Evolutionary conservation across 2,329 filamentous ascomycete genomes (phyloP).

Genomic region (Fusarium sp.): DNA sequence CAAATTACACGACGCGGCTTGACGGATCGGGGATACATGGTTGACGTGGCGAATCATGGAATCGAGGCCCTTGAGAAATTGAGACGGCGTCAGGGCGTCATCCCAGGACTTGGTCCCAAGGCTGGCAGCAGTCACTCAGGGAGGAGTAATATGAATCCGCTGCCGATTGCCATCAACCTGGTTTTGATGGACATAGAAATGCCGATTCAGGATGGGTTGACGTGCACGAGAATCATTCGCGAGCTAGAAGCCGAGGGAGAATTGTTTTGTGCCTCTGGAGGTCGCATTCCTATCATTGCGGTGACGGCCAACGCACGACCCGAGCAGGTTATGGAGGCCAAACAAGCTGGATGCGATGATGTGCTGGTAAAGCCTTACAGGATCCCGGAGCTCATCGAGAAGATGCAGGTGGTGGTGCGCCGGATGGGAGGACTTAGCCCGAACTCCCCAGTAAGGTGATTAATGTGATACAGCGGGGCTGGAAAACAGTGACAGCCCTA

Average conservation of each 20-base stretch:
- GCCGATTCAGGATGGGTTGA: conserved; percentile 80
- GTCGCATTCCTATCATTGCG: conserved; percentile 73
- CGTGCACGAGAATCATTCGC: conserved; percentile 75
- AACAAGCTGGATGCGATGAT: conserved; percentile 70
- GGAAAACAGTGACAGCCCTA: conserved; percentile 38
- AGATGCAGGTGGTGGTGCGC: conserved; percentile 67
- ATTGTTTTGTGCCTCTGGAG: conserved; percentile 61
- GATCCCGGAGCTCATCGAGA: conserved; percentile 72
- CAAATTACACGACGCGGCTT: conserved; percentile 68
- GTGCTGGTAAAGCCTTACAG: conserved; percentile 81
- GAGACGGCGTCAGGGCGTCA: conserved; percentile 39
- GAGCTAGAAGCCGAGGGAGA: conserved; percentile 70
- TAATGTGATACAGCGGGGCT: conserved; percentile 14
- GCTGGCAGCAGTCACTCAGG: conserved; percentile 18
- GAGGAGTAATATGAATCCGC: conserved; percentile 29
- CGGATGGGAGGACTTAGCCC: conserved; percentile 51
- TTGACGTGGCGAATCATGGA: conserved; percentile 71
- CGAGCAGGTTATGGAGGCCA: conserved; percentile 70
- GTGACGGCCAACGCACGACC: conserved; percentile 77
- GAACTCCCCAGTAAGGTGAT: conserved; percentile 49
- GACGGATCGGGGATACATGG: conserved; percentile 63
- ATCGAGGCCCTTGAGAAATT: conserved; percentile 68
- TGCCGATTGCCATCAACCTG: conserved; percentile 65
- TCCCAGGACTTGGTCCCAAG: conserved; percentile 39
- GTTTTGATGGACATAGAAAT: conserved; percentile 85